A percentile compares a stretch with the other conserved stretches of the same genome.
Conservation (phyloP, 1,284 basidiomycete genomes). For the Pseudozyma thailandica region DNA sequence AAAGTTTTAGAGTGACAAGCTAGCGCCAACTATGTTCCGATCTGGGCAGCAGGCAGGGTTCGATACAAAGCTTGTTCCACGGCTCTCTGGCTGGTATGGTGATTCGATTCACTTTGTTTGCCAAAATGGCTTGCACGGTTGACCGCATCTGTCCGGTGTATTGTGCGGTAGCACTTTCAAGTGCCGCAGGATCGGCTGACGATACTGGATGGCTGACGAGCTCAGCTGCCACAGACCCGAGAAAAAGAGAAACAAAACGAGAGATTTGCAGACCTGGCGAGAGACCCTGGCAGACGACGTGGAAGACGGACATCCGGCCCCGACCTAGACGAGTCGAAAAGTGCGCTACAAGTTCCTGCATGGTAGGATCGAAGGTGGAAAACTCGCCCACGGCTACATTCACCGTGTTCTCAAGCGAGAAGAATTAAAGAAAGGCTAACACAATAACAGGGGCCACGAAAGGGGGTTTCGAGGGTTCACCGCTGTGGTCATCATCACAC, state of each 20-base stretch:
- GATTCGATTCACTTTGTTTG: background rate
- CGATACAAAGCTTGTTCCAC: background rate
- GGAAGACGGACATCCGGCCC: too few species aligned
- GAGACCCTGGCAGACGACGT: too few species aligned
- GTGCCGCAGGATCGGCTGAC: constrained; percentile 19
- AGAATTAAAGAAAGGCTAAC: too few species aligned
- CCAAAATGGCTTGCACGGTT: background rate
- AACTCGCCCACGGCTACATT: background rate
- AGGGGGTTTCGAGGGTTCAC: constrained; percentile 13
- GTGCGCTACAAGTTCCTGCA: constrained; percentile 6
- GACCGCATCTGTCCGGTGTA: constrained; percentile 4
- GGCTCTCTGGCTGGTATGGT: background rate
- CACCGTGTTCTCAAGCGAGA: too few species aligned
- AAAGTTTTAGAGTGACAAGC: background rate
- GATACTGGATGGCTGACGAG: constrained; percentile 7
- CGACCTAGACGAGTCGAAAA: too few species aligned
- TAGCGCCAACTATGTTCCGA: background rate
- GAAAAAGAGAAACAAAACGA: constrained; percentile 1
- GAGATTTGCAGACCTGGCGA: constrained; percentile 5
- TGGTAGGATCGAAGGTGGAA: too few species aligned
- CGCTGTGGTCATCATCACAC: background rate
- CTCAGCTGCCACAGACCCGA: background rate
- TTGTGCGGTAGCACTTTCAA: constrained; percentile 2
- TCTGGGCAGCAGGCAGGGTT: background rate
- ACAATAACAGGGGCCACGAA: too few species aligned